A percentile compares a stretch with the other conserved stretches of the same genome.
Conservation (phyloP, 345 rosid species). For the Schrenkiella parvula region DNA sequence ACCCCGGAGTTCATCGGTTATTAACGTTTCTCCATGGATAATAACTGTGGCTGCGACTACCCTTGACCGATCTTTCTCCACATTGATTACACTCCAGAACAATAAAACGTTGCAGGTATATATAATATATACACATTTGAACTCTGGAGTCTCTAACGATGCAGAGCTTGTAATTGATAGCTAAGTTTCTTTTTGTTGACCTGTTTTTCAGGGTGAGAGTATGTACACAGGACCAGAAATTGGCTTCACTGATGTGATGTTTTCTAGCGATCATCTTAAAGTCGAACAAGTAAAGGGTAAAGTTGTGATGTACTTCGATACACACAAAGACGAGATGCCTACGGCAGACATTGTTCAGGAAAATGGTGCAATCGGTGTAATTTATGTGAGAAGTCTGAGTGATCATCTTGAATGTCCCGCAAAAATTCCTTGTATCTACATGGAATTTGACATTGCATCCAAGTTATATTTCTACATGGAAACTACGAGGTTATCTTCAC, state of each 20-base stretch:
- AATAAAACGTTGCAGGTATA: slow-evolving; percentile 25
- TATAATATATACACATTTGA: neutral
- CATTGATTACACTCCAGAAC: slow-evolving; percentile 28
- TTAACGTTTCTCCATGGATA: slow-evolving; percentile 48
- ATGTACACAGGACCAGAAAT: slow-evolving; percentile 23
- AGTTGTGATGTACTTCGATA: neutral
- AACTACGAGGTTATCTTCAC: slow-evolving; percentile 1
- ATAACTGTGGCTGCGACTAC: slow-evolving; percentile 45
- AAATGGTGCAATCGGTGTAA: slow-evolving; percentile 12
- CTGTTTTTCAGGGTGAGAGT: slow-evolving; percentile 16
- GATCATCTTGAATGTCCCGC: neutral
- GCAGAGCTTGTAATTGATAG: neutral
- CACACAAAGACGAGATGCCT: neutral
- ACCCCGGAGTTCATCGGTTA: slow-evolving; percentile 29
- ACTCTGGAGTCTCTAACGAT: neutral
- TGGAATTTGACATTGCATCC: neutral
- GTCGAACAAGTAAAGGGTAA: neutral
- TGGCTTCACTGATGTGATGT: neutral
- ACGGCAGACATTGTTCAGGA: neutral
- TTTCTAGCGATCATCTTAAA: neutral
- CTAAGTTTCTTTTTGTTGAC: neutral
- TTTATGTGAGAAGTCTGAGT: neutral
- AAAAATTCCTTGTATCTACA: slow-evolving; percentile 11
- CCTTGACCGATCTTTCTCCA: slow-evolving; percentile 41
- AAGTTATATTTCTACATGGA: neutral